Conservation (phyloP, 768 basidiomycete species). For the Tulasnella sp. region DNA sequence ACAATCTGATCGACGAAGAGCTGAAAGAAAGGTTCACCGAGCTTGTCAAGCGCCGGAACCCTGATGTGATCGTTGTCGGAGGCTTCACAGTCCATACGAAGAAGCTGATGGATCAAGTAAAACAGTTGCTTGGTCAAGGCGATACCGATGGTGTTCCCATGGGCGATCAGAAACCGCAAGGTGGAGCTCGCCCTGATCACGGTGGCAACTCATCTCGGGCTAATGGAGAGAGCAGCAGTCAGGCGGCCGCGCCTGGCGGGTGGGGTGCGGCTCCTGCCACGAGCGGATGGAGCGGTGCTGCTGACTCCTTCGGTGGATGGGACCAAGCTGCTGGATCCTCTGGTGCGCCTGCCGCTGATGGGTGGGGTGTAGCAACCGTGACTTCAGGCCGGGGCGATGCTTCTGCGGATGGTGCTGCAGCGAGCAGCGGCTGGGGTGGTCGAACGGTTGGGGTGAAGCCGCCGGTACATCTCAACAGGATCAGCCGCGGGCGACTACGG, state of each 20-base stretch:
- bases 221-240: slow-evolving; percentile 13
- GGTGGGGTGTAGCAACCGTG: slow-evolving; percentile 23
- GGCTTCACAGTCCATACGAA: slow-evolving; percentile 78
- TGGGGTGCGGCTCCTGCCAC: background rate
- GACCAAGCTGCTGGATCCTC: slow-evolving; percentile 28
- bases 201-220: slow-evolving; percentile 1
- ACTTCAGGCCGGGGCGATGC: slow-evolving; percentile 21
- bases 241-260: background rate
- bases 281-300: background rate
- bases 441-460: background rate
- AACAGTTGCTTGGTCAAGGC: slow-evolving; percentile 35
- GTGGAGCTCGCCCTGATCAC: background rate
- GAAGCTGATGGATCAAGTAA: slow-evolving; percentile 54
- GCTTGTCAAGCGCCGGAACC: slow-evolving; percentile 68
- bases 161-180: background rate
- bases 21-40: slow-evolving; percentile 65
- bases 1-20: slow-evolving; percentile 67
- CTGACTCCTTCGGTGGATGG: slow-evolving; percentile 18
- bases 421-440: background rate
- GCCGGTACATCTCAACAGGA: background rate
- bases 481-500: background rate
- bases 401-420: slow-evolving; percentile 23
- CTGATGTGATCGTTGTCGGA: slow-evolving; percentile 80
- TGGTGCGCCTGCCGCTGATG: slow-evolving; percentile 11
- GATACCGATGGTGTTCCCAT: background rate